Percentiles rank a stretch among this genome's conserved stretches.
Evolutionary conservation across 2,329 filamentous ascomycete species (phyloP).

Genomic region (Epichloe sibirici): DNA sequence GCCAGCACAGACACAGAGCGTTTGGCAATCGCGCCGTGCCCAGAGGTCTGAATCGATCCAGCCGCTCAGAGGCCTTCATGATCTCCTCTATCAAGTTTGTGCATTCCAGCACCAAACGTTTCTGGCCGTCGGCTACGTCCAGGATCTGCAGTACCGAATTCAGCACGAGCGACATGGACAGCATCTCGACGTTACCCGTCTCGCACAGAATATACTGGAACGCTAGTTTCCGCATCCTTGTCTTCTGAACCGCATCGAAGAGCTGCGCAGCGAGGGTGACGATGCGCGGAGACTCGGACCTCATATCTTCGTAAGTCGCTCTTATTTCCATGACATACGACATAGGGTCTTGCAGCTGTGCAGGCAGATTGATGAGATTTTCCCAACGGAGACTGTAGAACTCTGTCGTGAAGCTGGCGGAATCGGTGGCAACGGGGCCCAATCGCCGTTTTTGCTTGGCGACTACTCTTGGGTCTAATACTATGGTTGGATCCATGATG

Average conservation of each 20-base stretch:
- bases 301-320: not conserved
- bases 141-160: slow-evolving; percentile 1
- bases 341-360: not conserved
- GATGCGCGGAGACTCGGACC: not conserved
- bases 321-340: not conserved
- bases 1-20: slow-evolving; percentile 1
- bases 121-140: not conserved
- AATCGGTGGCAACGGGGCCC: not conserved
- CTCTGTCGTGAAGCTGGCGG: not conserved
- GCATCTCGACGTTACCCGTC: slow-evolving; percentile 1
- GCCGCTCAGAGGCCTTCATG: not conserved
- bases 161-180: slow-evolving; percentile 2
- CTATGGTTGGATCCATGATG: slow-evolving; percentile 2
- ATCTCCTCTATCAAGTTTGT: not conserved
- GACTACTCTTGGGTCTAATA: not conserved
- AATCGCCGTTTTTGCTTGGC: not conserved
- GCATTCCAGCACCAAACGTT: not conserved
- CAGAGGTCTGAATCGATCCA: slow-evolving; percentile 1
- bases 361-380: slow-evolving; percentile 1
- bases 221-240: not conserved
- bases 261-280: not conserved
- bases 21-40: slow-evolving; percentile 1
- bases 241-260: not conserved
- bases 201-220: slow-evolving; percentile 1
- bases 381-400: not conserved